Evolutionary conservation across 1,284 basidiomycete species (phyloP).

Genomic region (Megacollybia platyphylla): DNA sequence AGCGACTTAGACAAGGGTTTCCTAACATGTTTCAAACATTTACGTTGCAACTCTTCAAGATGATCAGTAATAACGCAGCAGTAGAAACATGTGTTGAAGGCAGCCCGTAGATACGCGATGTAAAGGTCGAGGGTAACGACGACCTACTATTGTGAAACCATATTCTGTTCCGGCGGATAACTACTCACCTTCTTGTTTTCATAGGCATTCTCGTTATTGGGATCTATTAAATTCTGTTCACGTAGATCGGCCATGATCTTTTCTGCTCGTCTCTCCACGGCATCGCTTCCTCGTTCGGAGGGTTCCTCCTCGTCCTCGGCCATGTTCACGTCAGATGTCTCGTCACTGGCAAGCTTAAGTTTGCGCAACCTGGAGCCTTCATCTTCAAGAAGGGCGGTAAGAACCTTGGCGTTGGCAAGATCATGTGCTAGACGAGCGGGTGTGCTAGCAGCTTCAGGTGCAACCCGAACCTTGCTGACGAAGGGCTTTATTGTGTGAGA

Average conservation of each 20-base stretch:
- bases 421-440: slow-evolving; percentile 74
- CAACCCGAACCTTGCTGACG: slow-evolving; percentile 61
- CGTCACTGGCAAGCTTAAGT: slow-evolving; percentile 19
- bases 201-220: slow-evolving; percentile 48
- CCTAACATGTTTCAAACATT: slow-evolving; percentile 85
- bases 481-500: slow-evolving; percentile 73
- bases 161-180: slow-evolving; percentile 5
- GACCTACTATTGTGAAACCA: slow-evolving; percentile 26
- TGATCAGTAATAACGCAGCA: slow-evolving; percentile 87
- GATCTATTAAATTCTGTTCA: slow-evolving; percentile 45
- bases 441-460: slow-evolving; percentile 71
- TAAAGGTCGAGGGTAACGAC: slow-evolving; percentile 75
- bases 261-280: slow-evolving; percentile 64
- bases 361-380: slow-evolving; percentile 43
- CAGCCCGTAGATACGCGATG: slow-evolving; percentile 72
- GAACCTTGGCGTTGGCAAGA: slow-evolving; percentile 55
- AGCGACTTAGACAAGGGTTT: slow-evolving; percentile 51
- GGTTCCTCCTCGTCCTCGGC: slow-evolving; percentile 32
- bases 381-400: slow-evolving; percentile 64
- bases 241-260: slow-evolving; percentile 57
- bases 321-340: slow-evolving; percentile 23
- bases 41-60: slow-evolving; percentile 85
- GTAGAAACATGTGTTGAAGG: slow-evolving; percentile 90
- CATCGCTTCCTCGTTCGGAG: slow-evolving; percentile 48
- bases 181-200: slow-evolving; percentile 53